Evolutionary conservation across 768 basidiomycete genomes (phyloP).

Genomic region (Rubroboletus satanas): DNA sequence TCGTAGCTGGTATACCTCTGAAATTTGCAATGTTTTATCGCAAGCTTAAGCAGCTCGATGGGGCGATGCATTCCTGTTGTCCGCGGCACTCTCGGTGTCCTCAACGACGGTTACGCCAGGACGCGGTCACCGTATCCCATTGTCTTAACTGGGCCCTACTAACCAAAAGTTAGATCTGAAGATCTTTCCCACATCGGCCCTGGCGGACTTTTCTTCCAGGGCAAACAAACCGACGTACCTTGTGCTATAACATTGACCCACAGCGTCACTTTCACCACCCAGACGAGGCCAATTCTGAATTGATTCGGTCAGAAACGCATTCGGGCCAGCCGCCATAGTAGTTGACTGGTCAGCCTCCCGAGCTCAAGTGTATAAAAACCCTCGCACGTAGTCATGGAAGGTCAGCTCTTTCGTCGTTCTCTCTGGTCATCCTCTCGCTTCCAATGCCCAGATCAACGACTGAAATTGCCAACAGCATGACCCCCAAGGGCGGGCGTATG

Average conservation of each 20-base stretch:
- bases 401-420: neutral
- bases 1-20: neutral
- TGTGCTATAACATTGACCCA: no score
- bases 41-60: no score
- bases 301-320: neutral
- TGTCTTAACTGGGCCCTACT: neutral
- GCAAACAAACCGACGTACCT: neutral
- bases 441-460: neutral
- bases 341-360: neutral
- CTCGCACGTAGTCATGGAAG: neutral
- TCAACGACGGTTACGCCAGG: neutral
- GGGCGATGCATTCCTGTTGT: neutral
- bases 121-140: neutral
- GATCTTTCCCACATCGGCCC: neutral
- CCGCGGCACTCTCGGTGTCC: neutral
- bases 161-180: neutral
- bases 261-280: neutral
- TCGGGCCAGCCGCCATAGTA: neutral
- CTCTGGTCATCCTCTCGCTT: neutral
- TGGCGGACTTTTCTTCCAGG: neutral
- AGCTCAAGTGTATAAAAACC: neutral
- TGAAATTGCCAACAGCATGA: neutral
- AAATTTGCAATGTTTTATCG: neutral
- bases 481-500: neutral
- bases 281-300: neutral